A percentile compares a stretch with the other conserved stretches of the same genome.
These are phyloP conservation scores for Elsinoe ampelina DNA, from an alignment of 2,329 filamentous ascomycete species.

Conservation along the genomic window DNA sequence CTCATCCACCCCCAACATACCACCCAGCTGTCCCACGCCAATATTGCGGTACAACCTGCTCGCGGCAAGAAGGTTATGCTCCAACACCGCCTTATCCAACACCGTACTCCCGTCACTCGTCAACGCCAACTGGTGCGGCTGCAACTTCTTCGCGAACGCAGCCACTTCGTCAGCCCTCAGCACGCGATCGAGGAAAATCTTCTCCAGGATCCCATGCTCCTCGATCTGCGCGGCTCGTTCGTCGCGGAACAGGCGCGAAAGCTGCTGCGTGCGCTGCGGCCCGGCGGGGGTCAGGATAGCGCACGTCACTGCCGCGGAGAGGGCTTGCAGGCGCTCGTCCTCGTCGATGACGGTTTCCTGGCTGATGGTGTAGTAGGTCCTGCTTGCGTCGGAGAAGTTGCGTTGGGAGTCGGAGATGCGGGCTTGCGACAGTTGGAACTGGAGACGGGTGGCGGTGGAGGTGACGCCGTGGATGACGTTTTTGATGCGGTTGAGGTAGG, in stretches of 20 bases:
- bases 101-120: constrained; percentile 90
- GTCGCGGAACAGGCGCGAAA: constrained; percentile 86
- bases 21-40: constrained; percentile 57
- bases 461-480: constrained; percentile 74
- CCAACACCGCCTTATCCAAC: constrained; percentile 82
- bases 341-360: constrained; percentile 71
- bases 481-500: constrained; percentile 89
- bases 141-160: constrained; percentile 70
- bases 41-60: constrained; percentile 51
- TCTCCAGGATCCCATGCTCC: constrained; percentile 84
- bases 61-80: constrained; percentile 86
- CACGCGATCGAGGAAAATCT: constrained; percentile 90
- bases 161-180: constrained; percentile 73
- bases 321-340: constrained; percentile 72
- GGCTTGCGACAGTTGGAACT: constrained; percentile 86
- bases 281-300: constrained; percentile 88
- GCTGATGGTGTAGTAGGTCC: constrained; percentile 81
- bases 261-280: constrained; percentile 66
- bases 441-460: constrained; percentile 64
- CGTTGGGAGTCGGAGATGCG: constrained; percentile 87
- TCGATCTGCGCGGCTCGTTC: constrained; percentile 66
- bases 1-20: constrained; percentile 65
- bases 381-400: constrained; percentile 77
- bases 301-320: constrained; percentile 81
- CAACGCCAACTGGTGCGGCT: constrained; percentile 80